Percentiles rank a stretch among this genome's conserved stretches.
Evolutionary conservation across 2,329 filamentous ascomycete species (phyloP).

Genomic region (Curvularia spicifera): DNA sequence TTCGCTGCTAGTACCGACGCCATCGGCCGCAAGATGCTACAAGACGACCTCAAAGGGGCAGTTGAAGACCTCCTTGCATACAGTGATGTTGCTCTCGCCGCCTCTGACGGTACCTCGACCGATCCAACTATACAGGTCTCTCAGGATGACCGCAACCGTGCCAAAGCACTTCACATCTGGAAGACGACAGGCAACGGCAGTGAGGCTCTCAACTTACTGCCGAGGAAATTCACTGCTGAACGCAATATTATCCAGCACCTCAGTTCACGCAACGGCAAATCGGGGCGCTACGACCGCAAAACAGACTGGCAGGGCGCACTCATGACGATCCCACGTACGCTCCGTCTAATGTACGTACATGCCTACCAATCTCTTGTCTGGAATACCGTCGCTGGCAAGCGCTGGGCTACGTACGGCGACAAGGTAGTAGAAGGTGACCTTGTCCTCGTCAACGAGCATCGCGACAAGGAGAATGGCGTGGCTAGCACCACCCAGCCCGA

Average conservation of each 20-base stretch:
- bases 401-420: conserved; percentile 77
- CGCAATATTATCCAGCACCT: conserved; percentile 79
- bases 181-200: conserved; percentile 64
- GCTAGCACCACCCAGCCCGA: conserved; percentile 26
- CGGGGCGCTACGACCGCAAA: conserved; percentile 56
- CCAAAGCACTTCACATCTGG: conserved; percentile 79
- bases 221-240: conserved; percentile 83
- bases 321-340: conserved; percentile 76
- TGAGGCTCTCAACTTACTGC: conserved; percentile 71
- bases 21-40: conserved; percentile 82
- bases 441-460: conserved; percentile 69
- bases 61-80: conserved; percentile 79
- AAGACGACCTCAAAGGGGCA: conserved; percentile 80
- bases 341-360: conserved; percentile 94
- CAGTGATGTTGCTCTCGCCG: conserved; percentile 66
- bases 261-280: conserved; percentile 52
- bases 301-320: conserved; percentile 83
- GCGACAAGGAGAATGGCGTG: conserved; percentile 50
- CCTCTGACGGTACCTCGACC: conserved; percentile 53
- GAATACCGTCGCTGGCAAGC: conserved; percentile 83
- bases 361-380: conserved; percentile 95
- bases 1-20: conserved; percentile 85
- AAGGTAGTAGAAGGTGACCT: conserved; percentile 85
- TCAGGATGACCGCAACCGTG: conserved; percentile 78
- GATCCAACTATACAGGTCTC: conserved; percentile 60